These are phyloP conservation scores for Trichophyton verrucosum DNA, from an alignment of 2,329 filamentous ascomycete genomes.

Conservation along the genomic window DNA sequence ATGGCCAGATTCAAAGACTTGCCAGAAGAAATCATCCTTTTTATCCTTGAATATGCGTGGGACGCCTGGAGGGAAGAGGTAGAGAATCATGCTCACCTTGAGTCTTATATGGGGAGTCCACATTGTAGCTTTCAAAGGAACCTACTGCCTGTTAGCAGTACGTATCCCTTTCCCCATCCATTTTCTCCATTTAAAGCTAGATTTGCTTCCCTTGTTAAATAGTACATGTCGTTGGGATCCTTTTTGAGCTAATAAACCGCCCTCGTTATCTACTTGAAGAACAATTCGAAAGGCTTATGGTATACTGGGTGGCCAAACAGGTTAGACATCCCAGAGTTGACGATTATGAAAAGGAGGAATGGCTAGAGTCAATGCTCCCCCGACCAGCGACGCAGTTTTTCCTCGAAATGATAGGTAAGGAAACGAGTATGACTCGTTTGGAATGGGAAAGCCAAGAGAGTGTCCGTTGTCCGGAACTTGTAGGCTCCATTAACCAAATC, in stretches of 20 bases:
- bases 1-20: background rate
- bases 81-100: background rate
- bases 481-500: background rate
- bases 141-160: background rate
- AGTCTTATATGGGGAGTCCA: background rate
- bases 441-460: background rate
- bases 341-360: background rate
- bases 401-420: background rate
- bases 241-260: background rate
- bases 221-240: background rate
- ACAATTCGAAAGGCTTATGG: background rate
- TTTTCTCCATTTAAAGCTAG: background rate
- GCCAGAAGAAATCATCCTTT: background rate
- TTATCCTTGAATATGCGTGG: background rate
- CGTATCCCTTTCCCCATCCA: background rate
- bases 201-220: too few species aligned
- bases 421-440: too few species aligned
- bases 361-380: background rate
- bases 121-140: background rate
- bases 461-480: background rate
- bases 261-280: background rate
- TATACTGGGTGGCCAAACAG: background rate
- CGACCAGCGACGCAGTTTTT: background rate
- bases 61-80: background rate
- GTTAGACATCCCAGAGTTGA: background rate